phyloP scores from a whole-genome alignment of 495 filamentous ascomycete genomes.

The Rhizodiscina lignyota region DNA sequence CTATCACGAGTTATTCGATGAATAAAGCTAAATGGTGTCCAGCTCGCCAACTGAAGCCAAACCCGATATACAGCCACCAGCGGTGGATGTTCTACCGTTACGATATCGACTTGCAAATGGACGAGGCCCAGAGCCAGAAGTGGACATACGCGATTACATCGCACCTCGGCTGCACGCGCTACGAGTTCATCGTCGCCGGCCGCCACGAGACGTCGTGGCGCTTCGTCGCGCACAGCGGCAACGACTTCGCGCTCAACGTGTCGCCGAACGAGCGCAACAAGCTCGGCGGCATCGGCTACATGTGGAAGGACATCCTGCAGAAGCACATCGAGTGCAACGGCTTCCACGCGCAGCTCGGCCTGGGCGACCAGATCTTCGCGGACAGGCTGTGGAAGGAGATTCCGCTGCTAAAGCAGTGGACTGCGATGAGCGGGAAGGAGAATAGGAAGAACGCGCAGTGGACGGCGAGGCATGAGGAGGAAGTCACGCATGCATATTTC shows the following conservation, averaged over 20 bases:
- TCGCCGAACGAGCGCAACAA: conserved; percentile 68
- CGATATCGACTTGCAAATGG: conserved; percentile 83
- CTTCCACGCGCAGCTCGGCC: conserved; percentile 81
- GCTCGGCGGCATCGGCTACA: conserved; percentile 75
- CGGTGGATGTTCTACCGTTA: conserved; percentile 94
- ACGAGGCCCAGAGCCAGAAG: conserved; percentile 60
- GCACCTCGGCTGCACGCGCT: conserved; percentile 87
- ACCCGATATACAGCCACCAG: conserved; percentile 75
- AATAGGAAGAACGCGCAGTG: conserved; percentile 77
- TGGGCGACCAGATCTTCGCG: conserved; percentile 91
- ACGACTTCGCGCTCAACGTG: conserved; percentile 81
- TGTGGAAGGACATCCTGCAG: conserved; percentile 98
- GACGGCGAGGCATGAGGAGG: conserved; percentile 88
- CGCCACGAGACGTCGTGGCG: conserved; percentile 84
- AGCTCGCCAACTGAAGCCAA: conserved; percentile 71
- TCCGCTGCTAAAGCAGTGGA: conserved; percentile 82
- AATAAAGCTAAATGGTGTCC: too few species aligned
- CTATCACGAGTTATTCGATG: too few species aligned
- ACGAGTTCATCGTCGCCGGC: conserved; percentile 94
- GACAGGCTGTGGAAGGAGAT: conserved; percentile 96
- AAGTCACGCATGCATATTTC: conserved; percentile 90
- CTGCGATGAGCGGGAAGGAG: conserved; percentile 76
- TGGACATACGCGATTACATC: conserved; percentile 99
- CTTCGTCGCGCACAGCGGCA: conserved; percentile 90
- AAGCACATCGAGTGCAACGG: conserved; percentile 93